Conservation (phyloP, 2,329 filamentous ascomycete genomes). For the Fusarium sp. region DNA sequence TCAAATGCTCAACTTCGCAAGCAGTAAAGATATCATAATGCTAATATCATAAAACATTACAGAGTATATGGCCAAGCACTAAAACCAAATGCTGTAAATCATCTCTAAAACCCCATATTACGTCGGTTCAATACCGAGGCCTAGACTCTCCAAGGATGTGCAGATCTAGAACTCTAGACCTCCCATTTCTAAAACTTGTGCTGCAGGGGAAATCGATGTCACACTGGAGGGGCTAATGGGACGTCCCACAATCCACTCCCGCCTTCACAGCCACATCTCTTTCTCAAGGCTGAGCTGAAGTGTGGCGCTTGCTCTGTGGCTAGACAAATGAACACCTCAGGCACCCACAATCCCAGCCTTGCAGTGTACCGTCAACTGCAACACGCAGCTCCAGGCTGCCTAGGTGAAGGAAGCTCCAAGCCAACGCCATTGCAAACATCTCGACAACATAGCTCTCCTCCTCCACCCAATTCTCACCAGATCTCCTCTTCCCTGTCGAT, state of each 20-base stretch:
- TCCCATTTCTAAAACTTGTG: conserved; percentile 24
- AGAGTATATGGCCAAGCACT: neutral
- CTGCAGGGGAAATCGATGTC: conserved; percentile 41
- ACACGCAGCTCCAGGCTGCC: conserved; percentile 63
- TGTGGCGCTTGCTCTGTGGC: conserved; percentile 4
- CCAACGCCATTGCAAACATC: conserved; percentile 47
- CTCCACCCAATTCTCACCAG: conserved; percentile 26
- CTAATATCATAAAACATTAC: neutral
- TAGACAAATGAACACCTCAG: conserved; percentile 46
- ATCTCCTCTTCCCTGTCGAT: conserved; percentile 13
- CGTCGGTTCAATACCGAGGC: conserved; percentile 9
- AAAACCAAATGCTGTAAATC: neutral
- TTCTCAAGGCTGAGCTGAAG: conserved; percentile 13
- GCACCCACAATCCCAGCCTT: conserved; percentile 50
- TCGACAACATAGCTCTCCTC: conserved; percentile 36
- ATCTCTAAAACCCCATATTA: conserved; percentile 4
- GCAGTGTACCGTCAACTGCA: conserved; percentile 45
- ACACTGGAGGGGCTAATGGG: conserved; percentile 13
- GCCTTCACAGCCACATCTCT: conserved; percentile 39
- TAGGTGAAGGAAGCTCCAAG: conserved; percentile 56
- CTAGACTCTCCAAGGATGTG: conserved; percentile 31
- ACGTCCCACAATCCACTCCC: conserved; percentile 46
- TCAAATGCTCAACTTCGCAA: neutral
- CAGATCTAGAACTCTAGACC: conserved; percentile 43
- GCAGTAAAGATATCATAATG: neutral